phyloP scores from a whole-genome alignment of 2,329 filamentous ascomycete species.

The Pochonia chlamydosporia region DNA sequence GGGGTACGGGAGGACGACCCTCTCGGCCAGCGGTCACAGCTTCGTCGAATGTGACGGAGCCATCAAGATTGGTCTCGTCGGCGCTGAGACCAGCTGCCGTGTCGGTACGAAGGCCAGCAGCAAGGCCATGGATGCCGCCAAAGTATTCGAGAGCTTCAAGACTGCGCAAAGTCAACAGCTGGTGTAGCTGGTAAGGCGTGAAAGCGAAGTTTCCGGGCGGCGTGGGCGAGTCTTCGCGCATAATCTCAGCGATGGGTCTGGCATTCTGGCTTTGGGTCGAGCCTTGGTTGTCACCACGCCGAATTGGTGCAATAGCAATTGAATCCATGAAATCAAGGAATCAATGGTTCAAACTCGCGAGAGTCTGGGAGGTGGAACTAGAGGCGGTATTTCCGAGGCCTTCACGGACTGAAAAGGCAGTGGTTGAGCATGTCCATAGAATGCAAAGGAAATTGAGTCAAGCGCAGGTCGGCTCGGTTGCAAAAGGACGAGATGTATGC shows the following conservation, averaged over 20 bases:
- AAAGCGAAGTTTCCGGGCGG: conserved; percentile 46
- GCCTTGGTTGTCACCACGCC: conserved; percentile 7
- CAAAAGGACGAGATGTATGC: too few relatives aligned
- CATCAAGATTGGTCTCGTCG: conserved; percentile 42
- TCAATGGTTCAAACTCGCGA: conserved; percentile 1
- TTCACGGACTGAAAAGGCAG: background rate
- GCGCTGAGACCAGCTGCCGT: conserved; percentile 39
- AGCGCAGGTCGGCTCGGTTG: too few relatives aligned
- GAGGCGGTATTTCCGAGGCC: background rate
- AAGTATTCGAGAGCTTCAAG: conserved; percentile 42
- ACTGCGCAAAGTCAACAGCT: conserved; percentile 45
- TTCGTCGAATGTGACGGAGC: conserved; percentile 41
- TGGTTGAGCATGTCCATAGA: background rate
- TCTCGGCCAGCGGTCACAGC: conserved; percentile 34
- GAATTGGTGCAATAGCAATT: background rate
- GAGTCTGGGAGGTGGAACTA: background rate
- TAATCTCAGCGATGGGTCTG: conserved; percentile 13
- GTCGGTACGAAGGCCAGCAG: conserved; percentile 44
- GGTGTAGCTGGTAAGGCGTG: conserved; percentile 46
- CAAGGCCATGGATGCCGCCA: conserved; percentile 48
- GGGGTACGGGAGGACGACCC: conserved; percentile 20
- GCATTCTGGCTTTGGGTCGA: conserved; percentile 8
- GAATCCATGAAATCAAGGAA: conserved; percentile 7
- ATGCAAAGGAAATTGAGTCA: too few relatives aligned
- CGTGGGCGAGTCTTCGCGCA: conserved; percentile 19